A percentile compares a stretch with the other conserved stretches of the same genome.
Evolutionary conservation across 225 moss, liverwort and hornwort genomes (phyloP).

Genomic region (Asterella californica): DNA sequence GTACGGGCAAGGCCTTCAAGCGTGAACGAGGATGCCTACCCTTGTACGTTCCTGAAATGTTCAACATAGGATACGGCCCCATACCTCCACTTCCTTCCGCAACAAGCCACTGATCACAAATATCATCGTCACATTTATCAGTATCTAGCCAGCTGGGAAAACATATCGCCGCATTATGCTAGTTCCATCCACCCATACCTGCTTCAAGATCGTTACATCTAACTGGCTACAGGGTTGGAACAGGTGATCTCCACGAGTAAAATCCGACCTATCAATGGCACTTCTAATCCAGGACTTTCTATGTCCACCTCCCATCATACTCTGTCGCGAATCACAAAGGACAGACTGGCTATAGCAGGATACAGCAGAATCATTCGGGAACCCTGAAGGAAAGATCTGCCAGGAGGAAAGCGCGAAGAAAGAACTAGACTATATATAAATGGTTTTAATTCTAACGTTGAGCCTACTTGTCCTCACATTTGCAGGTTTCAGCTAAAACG

Average conservation of each 20-base stretch:
- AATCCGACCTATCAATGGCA: no score
- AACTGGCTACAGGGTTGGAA: not conserved
- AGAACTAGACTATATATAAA: not conserved
- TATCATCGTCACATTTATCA: not conserved
- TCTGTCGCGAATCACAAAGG: no score
- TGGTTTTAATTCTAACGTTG: not conserved
- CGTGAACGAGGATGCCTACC: slow-evolving; percentile 37
- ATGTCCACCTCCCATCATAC: no score
- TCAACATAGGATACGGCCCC: slow-evolving; percentile 91
- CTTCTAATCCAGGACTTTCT: no score
- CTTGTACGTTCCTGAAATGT: slow-evolving; percentile 95
- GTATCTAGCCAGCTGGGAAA: not conserved
- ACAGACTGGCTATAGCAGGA: no score
- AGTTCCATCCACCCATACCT: not conserved
- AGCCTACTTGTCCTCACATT: not conserved
- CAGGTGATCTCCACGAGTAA: not conserved
- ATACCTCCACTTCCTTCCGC: slow-evolving; percentile 67
- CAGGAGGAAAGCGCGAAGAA: no score
- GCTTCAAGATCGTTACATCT: no score
- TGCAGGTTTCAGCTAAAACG: not conserved
- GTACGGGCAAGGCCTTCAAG: not conserved
- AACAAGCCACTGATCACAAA: slow-evolving; percentile 59
- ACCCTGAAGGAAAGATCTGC: no score
- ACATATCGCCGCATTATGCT: not conserved
- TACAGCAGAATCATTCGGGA: no score